Base-by-base conservation (phyloP, 1,139 yeast genomes). In the Yamadazyma blattariae region DNA sequence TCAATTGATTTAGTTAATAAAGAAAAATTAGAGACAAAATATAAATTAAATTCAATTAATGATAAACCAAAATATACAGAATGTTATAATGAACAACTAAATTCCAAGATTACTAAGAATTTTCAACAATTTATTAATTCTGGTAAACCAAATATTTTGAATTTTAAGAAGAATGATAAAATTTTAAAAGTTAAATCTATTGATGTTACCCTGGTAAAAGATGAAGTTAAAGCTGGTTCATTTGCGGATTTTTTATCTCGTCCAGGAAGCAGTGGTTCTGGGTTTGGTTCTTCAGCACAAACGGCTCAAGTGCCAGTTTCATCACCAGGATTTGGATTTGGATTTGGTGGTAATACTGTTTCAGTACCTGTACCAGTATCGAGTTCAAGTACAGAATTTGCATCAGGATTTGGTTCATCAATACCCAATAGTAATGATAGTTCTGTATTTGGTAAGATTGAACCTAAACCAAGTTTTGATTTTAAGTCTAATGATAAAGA, bases 1-100 rank as follows among this genome's bases (percentile, higher is more conserved):
- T 56, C 71, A 33, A 67, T 86, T 11, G 89, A 82, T 42, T 59
- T 88, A 27, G 71, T 74, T 37, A 69, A 82, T 30, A 67, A 64
- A 38, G 74, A 68, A 26, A 70, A 69, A 41, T 51, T 68, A 30
- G 73, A 67, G 36, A 40, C 54, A 1, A 58, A 57, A 37, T 72
- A 80, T 47, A 67, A 72, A 39, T 59, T 71, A 36, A 57, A 64
- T 37, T 67, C 75, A 42, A 35, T 61, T 50, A 42, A 51, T 23
- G 75, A 64, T 14, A 77, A 77, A 54, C 75, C 61, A 52, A 79
- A 65, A 51, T 71, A 53, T 49, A 61, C 75, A 14, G 90, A 80
- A 41, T 71, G 83, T 0, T 82, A 68, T 51, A 74, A 89, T 1
- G 41, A 50, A 2, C 71, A 70, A 35, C 64, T 86, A 15, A 79